Conservation (phyloP, 257 asterid genomes). For the Galeopsis tetrahit region DNA sequence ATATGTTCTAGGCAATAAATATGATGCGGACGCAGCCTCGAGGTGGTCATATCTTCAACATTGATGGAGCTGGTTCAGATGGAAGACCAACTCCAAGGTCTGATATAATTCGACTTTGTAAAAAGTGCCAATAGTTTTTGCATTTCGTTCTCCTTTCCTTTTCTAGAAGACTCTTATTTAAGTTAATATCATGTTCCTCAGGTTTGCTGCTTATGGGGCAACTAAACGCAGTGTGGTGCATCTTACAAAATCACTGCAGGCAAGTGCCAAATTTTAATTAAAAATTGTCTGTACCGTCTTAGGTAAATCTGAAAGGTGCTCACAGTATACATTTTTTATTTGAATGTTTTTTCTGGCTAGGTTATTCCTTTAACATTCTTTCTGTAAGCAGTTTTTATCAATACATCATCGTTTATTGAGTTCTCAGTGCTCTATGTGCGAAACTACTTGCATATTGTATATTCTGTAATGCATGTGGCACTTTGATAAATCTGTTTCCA, state of each 20-base stretch:
- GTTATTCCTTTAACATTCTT: not conserved
- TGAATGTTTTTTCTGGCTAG: not conserved
- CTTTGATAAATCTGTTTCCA: not conserved
- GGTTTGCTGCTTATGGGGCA: conserved; percentile 99
- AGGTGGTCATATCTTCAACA: conserved; percentile 93
- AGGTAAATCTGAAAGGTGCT: not conserved
- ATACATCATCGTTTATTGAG: not conserved
- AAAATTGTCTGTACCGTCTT: not conserved
- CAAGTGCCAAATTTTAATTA: conserved; percentile 36
- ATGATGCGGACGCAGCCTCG: conserved; percentile 86
- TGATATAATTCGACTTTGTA: conserved; percentile 27
- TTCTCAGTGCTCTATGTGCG: not conserved
- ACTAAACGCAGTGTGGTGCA: conserved; percentile 98
- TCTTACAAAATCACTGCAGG: conserved; percentile 96
- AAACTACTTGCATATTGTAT: not conserved
- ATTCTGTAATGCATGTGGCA: not conserved
- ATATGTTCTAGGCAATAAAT: conserved; percentile 71
- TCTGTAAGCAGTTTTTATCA: not conserved
- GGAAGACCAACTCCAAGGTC: conserved; percentile 99
- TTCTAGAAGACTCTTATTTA: not conserved
- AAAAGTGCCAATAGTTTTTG: conserved; percentile 1
- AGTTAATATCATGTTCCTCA: conserved; percentile 38
- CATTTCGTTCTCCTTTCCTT: conserved; percentile 6
- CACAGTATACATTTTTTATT: not conserved
- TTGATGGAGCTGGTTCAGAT: conserved; percentile 98